Evolutionary conservation across 345 rosid species (phyloP), one percentile per base, ranked within the genome.

Genomic region (Populus davidiana): DNA sequence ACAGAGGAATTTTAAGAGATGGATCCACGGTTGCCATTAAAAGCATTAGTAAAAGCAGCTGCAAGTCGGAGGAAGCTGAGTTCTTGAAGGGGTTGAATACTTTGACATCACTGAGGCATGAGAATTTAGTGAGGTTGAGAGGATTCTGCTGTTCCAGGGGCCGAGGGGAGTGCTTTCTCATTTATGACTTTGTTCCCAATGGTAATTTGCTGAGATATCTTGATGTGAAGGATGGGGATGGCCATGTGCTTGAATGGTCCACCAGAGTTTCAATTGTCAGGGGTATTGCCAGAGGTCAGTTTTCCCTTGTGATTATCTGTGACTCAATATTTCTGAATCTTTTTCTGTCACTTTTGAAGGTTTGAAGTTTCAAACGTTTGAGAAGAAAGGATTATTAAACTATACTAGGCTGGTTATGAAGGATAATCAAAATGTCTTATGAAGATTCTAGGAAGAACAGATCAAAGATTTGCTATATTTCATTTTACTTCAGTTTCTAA

Each of bases 101-200:
- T 27, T 72, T 96, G 81, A 89, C 93, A 5, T 83, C 88, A 25
- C 75, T 96, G 82, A 92, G 88, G 77, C 98, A 96, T 72, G 97
- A 92, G 69, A 90, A 87, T 69, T 72, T 96, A 38, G 97, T 88
- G 79, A 89, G 89, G 76, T 21, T 96, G 82, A 85, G 98, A 88
- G 99, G 99, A 0, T 88, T 96, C 79, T 94, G 99, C 73, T 96
- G 99, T 86, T 94, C 99, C 0, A 88, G 83, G 83, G 97, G 97
- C 18, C 86, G 98, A 6, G 97, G 98, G 10, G 98, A 94, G 81
- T 96, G 97, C 65, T 91, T 94, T 78, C 94, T 96, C 75, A 85
- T 96, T 18, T 92, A 94, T 54, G 97, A 96, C 84, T 89, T 83
- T 75, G 92, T 91, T 23, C 91, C 94, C 0, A 91, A 88, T 38